These are phyloP conservation scores for Hygrophila difformis DNA, from an alignment of 257 asterid species.

Conservation along the genomic window DNA sequence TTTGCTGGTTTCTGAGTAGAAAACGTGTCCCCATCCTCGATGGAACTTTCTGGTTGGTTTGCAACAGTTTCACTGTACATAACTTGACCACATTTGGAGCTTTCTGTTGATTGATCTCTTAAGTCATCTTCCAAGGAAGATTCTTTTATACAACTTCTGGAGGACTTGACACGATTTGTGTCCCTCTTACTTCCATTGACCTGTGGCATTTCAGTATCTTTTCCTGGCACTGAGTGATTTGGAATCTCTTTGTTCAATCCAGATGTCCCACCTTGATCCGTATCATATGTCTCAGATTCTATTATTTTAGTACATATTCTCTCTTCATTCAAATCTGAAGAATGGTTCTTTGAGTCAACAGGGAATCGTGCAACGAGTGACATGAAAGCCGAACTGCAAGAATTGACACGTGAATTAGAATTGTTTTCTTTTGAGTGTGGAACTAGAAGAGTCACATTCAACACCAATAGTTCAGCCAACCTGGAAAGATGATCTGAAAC, in stretches of 20 bases:
- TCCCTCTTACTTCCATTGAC: constrained; percentile 22
- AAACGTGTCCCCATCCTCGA: constrained; percentile 41
- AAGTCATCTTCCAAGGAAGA: constrained; percentile 22
- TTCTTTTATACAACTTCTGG: constrained; percentile 22
- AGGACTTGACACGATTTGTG: constrained; percentile 21
- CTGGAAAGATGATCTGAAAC: constrained; percentile 74
- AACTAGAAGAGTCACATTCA: neutral
- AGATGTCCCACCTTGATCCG: constrained; percentile 34
- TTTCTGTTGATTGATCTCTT: constrained; percentile 26
- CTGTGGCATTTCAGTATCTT: constrained; percentile 26
- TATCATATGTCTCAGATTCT: constrained; percentile 37
- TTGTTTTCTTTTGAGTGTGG: neutral
- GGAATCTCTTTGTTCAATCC: constrained; percentile 31
- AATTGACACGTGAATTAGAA: constrained; percentile 5
- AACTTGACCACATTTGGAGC: constrained; percentile 28
- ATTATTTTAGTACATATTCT: constrained; percentile 20
- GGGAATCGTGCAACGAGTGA: constrained; percentile 55
- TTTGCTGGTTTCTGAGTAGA: constrained; percentile 62
- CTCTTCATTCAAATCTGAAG: constrained; percentile 31
- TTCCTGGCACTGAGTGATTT: constrained; percentile 24
- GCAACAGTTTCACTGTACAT: constrained; percentile 28
- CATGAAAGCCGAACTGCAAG: constrained; percentile 72
- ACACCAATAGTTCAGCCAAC: constrained; percentile 20
- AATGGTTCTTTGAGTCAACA: constrained; percentile 20
- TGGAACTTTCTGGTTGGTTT: constrained; percentile 24